Evolutionary conservation across 345 rosid species (phyloP), one percentile per base, ranked within the genome.

Genomic region (Excoecaria cochinchinensis): DNA sequence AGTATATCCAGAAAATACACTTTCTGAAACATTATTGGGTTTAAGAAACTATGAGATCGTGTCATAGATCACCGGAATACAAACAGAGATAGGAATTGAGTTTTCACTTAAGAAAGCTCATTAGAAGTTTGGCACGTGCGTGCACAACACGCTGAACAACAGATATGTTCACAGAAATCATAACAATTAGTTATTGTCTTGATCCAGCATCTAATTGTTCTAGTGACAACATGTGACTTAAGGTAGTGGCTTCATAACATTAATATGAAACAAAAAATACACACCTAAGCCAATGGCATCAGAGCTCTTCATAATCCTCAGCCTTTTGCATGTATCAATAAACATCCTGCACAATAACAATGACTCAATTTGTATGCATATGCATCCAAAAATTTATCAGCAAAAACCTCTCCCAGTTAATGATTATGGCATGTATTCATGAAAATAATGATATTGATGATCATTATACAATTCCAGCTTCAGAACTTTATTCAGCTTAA

Each of bases 221-320:
- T 2, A 67, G 39, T 4, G 25, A 2, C 8, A 64, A 24, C 4
- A 79, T 14, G 60, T 13, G 42, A 4, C n/a, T 52, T 12, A 11
- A 69, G n/a, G 13, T 50, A 6, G 5, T 2, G 7, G 36, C 15
- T 59, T 22, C 8, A 12, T 8, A 1, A 76, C 19, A 57, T 46
- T 46, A 5, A 78, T 17, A 51, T 31, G 31, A 31, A 31, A 8
- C 40, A 60, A 4, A 62, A 69, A 12, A 80, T 46, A 52, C 71
- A 0, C 14, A 80, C 83, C 83, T 76, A 80, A 65, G 24, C 83
- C 83, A 60, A 80, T 80, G 74, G 83, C 83, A 68, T 80, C 83
- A 42, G 83, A 76, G 76, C 83, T 68, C 79, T 80, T 80, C 79
- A 76, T 80, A 63, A 80, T 80, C 77, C 83, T 72, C 70, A 80